A percentile compares a stretch with the other conserved stretches of the same genome.
Conservation (phyloP, 2,329 filamentous ascomycete species). For the Hysterium pulicare region DNA sequence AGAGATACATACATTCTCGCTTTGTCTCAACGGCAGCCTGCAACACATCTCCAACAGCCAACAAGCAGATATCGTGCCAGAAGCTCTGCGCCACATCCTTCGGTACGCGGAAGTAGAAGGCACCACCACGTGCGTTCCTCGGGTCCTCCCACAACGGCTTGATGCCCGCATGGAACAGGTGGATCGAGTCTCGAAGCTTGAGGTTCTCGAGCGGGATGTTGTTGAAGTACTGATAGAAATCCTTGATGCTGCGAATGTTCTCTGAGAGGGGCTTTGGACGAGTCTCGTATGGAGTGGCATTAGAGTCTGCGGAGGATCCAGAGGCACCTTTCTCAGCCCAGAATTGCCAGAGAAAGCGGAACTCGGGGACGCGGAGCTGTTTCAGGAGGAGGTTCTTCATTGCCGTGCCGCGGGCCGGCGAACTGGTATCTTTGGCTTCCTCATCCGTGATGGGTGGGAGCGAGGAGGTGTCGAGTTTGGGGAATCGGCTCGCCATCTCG, state of each 20-base stretch:
- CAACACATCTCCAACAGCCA: conserved; percentile 79
- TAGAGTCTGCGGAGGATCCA: conserved; percentile 13
- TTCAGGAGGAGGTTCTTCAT: conserved; percentile 56
- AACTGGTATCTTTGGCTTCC: conserved; percentile 59
- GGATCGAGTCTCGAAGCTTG: conserved; percentile 63
- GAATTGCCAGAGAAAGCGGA: conserved; percentile 52
- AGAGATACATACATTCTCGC: conserved; percentile 52
- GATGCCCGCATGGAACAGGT: conserved; percentile 78
- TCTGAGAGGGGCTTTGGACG: conserved; percentile 44
- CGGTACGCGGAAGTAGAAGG: conserved; percentile 87
- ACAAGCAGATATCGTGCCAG: conserved; percentile 77
- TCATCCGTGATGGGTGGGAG: conserved; percentile 61
- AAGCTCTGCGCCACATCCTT: conserved; percentile 69
- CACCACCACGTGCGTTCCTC: conserved; percentile 79
- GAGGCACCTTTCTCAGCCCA: conserved; percentile 42
- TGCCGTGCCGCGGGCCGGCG: conserved; percentile 72
- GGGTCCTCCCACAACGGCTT: conserved; percentile 84
- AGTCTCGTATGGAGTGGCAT: conserved; percentile 40
- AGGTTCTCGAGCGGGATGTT: conserved; percentile 75
- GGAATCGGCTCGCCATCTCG: conserved; percentile 33
- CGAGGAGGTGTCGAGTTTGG: conserved; percentile 34
- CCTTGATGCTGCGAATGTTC: conserved; percentile 45
- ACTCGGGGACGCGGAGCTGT: conserved; percentile 47
- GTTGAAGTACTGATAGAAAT: conserved; percentile 54
- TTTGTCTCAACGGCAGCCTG: conserved; percentile 65